A percentile compares a stretch with the other conserved stretches of the same genome.
These are phyloP conservation scores for Fusarium piperis DNA, from an alignment of 2,329 filamentous ascomycete species.

Conservation along the genomic window DNA sequence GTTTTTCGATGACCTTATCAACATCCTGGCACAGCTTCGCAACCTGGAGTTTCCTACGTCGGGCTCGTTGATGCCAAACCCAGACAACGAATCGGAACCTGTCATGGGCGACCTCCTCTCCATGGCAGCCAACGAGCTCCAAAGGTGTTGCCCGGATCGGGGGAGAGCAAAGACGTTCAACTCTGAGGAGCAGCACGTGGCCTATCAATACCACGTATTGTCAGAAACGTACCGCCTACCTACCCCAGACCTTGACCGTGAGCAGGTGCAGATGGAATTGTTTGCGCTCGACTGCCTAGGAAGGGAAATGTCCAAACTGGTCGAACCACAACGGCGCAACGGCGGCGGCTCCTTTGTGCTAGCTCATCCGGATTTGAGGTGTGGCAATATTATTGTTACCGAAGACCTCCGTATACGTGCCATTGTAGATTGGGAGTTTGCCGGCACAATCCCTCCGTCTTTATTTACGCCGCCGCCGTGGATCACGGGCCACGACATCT, in stretches of 20 bases:
- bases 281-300: slow-evolving; percentile 30
- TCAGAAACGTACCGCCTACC: slow-evolving; percentile 20
- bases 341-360: no score
- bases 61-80: slow-evolving; percentile 22
- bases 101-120: slow-evolving; percentile 8
- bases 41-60: slow-evolving; percentile 10
- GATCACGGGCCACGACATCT: slow-evolving; percentile 22
- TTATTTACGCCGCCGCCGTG: slow-evolving; percentile 30
- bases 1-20: slow-evolving; percentile 22
- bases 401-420: slow-evolving; percentile 35
- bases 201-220: slow-evolving; percentile 17
- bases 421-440: slow-evolving; percentile 43
- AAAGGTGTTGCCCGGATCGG: not conserved
- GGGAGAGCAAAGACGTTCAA: not conserved
- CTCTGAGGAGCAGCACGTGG: not conserved
- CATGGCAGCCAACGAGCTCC: slow-evolving; percentile 20
- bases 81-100: not conserved
- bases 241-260: not conserved
- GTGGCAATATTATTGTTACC: slow-evolving; percentile 38
- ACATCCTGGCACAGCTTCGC: slow-evolving; percentile 17
- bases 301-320: no score
- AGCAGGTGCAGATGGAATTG: slow-evolving; percentile 21
- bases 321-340: no score
- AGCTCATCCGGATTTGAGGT: slow-evolving; percentile 26
- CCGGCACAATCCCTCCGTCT: slow-evolving; percentile 19